Conservation (phyloP, 352 stramenopile species). For the Ophiocytium majus region DNA sequence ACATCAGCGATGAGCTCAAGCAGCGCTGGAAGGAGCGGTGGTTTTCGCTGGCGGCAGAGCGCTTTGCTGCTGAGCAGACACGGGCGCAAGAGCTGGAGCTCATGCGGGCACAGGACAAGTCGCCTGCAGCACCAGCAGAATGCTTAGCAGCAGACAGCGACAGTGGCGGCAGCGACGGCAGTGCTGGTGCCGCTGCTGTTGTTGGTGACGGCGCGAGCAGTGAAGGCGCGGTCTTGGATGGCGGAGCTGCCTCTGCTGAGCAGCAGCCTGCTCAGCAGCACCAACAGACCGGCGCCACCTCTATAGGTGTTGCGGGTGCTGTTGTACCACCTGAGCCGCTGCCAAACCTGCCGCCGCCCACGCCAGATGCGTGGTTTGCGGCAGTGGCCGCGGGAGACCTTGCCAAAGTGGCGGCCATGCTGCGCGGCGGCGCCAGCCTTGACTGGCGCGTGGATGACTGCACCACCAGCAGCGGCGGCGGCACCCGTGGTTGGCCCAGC, state of each 20-base stretch:
- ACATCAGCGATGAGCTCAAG: not conserved
- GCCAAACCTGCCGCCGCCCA: not conserved
- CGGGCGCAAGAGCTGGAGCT: not conserved
- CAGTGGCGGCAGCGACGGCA: not conserved
- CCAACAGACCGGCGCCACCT: no score
- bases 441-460: not conserved
- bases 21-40: conserved; percentile 9
- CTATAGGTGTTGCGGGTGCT: no score
- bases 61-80: not conserved
- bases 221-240: no score
- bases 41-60: not conserved
- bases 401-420: not conserved
- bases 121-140: not conserved
- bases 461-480: not conserved
- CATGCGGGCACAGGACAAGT: not conserved
- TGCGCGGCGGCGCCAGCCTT: not conserved
- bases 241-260: not conserved
- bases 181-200: not conserved
- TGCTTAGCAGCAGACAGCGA: not conserved
- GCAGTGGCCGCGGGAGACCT: not conserved
- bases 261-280: not conserved
- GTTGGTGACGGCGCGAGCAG: not conserved
- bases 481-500: not conserved
- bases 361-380: not conserved
- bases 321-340: no score